Evolutionary conservation across 306 rosid genomes (phyloP).

Genomic region (Sophora flavescens): DNA sequence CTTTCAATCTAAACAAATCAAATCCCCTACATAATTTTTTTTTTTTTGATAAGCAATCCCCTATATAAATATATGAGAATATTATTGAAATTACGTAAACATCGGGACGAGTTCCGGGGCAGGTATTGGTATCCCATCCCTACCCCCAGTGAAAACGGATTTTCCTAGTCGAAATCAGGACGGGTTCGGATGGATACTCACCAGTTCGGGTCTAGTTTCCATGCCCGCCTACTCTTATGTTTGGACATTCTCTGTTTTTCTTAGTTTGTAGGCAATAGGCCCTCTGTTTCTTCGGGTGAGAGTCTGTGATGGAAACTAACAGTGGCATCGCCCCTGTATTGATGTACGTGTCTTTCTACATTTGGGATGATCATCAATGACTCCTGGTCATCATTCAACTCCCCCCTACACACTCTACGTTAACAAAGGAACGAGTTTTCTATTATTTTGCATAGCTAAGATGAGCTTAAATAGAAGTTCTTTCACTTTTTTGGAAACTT

Average conservation of each 20-base stretch:
- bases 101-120: no score
- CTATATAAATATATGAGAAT: no score
- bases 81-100: no score
- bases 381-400: neutral
- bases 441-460: slow-evolving; percentile 20
- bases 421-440: neutral
- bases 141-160: no score
- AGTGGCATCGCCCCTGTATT: neutral
- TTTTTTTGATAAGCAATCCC: no score
- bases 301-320: neutral
- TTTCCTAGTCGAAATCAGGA: no score
- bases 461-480: neutral
- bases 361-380: neutral
- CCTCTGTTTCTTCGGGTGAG: neutral
- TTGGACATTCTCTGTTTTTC: neutral
- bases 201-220: no score
- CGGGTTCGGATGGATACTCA: no score
- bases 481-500: neutral
- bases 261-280: neutral
- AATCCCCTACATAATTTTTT: no score
- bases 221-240: no score
- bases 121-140: no score
- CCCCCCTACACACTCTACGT: neutral
- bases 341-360: neutral
- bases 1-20: no score